phyloP scores from a whole-genome alignment of 129 eudicot species.

The Artemisia annua region DNA sequence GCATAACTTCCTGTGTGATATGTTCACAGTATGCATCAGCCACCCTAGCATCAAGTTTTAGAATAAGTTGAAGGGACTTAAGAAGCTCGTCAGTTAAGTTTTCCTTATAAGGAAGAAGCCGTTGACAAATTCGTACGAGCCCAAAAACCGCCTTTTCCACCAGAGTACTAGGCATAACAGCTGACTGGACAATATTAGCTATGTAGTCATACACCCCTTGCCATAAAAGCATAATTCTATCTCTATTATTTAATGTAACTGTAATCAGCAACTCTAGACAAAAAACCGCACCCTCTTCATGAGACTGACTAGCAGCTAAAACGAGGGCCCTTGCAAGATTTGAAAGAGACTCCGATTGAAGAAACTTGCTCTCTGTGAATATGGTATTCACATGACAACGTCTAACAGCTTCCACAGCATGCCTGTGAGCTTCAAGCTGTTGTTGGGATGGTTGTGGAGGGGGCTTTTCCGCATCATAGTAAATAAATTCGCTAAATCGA shows the following conservation, averaged over 20 bases:
- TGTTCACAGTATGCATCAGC: conserved; percentile 78
- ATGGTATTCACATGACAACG: conserved; percentile 64
- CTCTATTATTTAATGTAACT: conserved; percentile 67
- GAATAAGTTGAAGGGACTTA: conserved; percentile 57
- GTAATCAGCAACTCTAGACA: conserved; percentile 73
- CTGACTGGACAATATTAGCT: conserved; percentile 61
- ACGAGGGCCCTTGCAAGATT: conserved; percentile 62
- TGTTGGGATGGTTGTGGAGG: conserved; percentile 63
- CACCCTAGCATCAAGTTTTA: conserved; percentile 82
- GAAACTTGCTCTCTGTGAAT: conserved; percentile 73
- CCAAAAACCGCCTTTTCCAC: conserved; percentile 86
- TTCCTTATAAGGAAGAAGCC: conserved; percentile 78
- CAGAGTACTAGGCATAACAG: conserved; percentile 60
- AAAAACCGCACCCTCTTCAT: conserved; percentile 56
- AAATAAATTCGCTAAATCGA: conserved; percentile 63
- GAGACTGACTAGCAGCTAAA: conserved; percentile 51
- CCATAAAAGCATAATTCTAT: conserved; percentile 75
- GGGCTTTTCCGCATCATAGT: conserved; percentile 67
- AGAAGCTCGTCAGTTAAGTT: conserved; percentile 74
- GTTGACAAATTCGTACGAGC: conserved; percentile 70
- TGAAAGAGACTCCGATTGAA: conserved; percentile 67
- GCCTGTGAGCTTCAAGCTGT: conserved; percentile 70
- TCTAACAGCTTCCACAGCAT: conserved; percentile 53
- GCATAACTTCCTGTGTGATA: conserved; percentile 72
- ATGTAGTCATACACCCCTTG: conserved; percentile 70